Percentiles rank a stretch among this genome's conserved stretches.
Evolutionary conservation across 202 grass and related monocot species (phyloP).

Genomic region (Dendrocalamus latiflorus): DNA sequence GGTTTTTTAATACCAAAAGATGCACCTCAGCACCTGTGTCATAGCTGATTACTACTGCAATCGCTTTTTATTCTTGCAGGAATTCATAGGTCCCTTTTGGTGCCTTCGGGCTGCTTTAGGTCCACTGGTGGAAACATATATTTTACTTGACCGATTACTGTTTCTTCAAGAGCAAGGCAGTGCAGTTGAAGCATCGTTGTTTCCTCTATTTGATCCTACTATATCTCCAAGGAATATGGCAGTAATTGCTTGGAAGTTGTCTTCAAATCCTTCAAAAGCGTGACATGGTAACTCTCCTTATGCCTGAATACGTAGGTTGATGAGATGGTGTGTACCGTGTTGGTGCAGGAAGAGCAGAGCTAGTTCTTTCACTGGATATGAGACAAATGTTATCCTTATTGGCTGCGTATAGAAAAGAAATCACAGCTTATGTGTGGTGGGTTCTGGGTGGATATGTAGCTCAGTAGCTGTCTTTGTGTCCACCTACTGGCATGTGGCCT

Average conservation of each 20-base stretch:
- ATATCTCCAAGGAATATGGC: slow-evolving; percentile 85
- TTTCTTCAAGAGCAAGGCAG: slow-evolving; percentile 78
- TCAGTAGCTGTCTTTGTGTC: background rate
- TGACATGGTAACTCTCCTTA: slow-evolving; percentile 43
- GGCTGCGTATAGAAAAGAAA: background rate
- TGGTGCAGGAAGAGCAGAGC: slow-evolving; percentile 15
- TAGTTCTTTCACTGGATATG: slow-evolving; percentile 8
- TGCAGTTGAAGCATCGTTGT: slow-evolving; percentile 53
- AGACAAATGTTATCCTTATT: slow-evolving; percentile 1
- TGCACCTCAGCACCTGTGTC: background rate
- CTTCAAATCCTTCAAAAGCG: slow-evolving; percentile 23
- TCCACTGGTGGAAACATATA: slow-evolving; percentile 88
- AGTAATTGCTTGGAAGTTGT: slow-evolving; percentile 58
- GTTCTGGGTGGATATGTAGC: slow-evolving; percentile 1
- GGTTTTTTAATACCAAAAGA: background rate
- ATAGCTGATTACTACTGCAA: slow-evolving; percentile 14
- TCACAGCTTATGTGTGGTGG: background rate
- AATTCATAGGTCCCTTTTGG: slow-evolving; percentile 91
- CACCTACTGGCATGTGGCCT: background rate
- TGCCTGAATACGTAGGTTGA: slow-evolving; percentile 20
- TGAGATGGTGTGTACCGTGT: slow-evolving; percentile 7
- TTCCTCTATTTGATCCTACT: slow-evolving; percentile 79
- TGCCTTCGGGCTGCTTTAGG: slow-evolving; percentile 86
- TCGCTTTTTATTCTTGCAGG: slow-evolving; percentile 39
- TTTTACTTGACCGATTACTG: slow-evolving; percentile 84